phyloP scores from a whole-genome alignment of 1,284 basidiomycete species.

The Cryptococcus hybrid region DNA sequence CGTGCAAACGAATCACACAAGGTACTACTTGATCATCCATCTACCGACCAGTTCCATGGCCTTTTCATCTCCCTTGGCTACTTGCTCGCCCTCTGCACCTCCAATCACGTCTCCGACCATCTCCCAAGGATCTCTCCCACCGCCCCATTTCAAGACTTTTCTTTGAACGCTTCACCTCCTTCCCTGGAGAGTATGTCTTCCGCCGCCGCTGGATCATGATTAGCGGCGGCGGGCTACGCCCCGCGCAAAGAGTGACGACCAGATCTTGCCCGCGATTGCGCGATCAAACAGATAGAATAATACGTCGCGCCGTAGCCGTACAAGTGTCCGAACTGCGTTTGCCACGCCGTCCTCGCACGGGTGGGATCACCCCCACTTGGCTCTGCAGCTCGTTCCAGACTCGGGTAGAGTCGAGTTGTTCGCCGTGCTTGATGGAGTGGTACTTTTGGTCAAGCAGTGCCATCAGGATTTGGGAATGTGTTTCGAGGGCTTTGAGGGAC shows the following conservation, averaged over 20 bases:
- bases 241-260: constrained; percentile 66
- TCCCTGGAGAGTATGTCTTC: constrained; percentile 55
- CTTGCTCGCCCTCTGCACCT: constrained; percentile 34
- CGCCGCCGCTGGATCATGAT: background rate
- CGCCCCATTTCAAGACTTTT: background rate
- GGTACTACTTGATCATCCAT: constrained; percentile 56
- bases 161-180: constrained; percentile 75
- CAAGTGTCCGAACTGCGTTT: constrained; percentile 92
- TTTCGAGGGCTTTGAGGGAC: constrained; percentile 63
- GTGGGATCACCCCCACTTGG: constrained; percentile 72
- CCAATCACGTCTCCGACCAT: constrained; percentile 77
- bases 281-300: constrained; percentile 97
- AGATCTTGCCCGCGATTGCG: constrained; percentile 88
- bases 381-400: constrained; percentile 65
- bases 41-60: constrained; percentile 86
- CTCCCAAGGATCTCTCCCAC: constrained; percentile 57
- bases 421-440: constrained; percentile 59
- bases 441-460: constrained; percentile 87
- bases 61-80: constrained; percentile 62
- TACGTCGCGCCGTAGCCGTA: constrained; percentile 97
- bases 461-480: constrained; percentile 87
- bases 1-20: no score
- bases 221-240: background rate
- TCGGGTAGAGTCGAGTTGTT: constrained; percentile 60
- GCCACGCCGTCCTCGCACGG: constrained; percentile 81